These are phyloP conservation scores for Plasmodium fragile DNA, from an alignment of 169 alveolate species.

Conservation along the genomic window DNA sequence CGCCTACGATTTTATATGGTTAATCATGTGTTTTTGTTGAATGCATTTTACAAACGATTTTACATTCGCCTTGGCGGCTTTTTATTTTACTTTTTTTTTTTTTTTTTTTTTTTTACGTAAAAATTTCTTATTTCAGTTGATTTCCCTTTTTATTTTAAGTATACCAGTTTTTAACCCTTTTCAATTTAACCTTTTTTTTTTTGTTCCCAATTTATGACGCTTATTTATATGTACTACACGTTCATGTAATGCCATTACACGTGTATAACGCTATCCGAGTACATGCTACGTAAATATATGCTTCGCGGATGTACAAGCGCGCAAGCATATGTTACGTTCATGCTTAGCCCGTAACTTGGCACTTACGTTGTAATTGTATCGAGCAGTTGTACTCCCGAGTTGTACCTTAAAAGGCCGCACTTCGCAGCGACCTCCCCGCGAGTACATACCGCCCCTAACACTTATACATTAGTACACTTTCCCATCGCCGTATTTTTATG, in stretches of 20 bases:
- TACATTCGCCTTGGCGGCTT: not conserved
- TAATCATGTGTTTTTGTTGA: not conserved
- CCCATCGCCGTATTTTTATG: not conserved
- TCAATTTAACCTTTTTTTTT: not conserved
- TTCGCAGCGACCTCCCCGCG: not conserved
- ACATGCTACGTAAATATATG: not conserved
- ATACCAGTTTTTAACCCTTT: not conserved
- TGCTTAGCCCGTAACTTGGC: not conserved
- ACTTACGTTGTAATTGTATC: not conserved
- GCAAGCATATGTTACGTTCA: not conserved
- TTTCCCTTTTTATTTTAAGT: not conserved
- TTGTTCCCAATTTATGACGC: constrained; percentile 1
- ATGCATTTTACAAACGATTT: not conserved
- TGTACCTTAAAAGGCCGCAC: not conserved
- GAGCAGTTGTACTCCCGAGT: not conserved
- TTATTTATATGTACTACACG: not conserved
- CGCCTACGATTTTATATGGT: not conserved
- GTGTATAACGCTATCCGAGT: not conserved
- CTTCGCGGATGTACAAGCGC: not conserved
- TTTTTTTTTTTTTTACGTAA: not conserved
- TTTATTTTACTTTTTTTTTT: not conserved
- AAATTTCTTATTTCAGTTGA: not conserved
- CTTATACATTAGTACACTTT: not conserved
- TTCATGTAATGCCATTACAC: not conserved
- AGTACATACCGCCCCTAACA: not conserved